Evolutionary conservation across 331 rosid genomes (phyloP).

Genomic region (Acacia concinna): DNA sequence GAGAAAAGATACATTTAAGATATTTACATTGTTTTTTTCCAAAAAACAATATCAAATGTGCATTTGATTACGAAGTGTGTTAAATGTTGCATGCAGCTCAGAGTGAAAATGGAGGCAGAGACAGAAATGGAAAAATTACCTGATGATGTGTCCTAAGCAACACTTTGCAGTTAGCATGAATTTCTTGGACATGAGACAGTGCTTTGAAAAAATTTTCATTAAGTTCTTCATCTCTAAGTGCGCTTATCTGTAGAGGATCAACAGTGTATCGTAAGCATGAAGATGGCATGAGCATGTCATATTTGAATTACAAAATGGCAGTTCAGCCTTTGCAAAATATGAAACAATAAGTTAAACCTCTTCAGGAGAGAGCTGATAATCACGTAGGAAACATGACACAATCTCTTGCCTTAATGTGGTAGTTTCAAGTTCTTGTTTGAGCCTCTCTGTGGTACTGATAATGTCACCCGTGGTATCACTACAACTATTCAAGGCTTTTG

Average conservation of each 20-base stretch:
- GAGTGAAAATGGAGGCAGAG: conserved; percentile 12
- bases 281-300: conserved; percentile 8
- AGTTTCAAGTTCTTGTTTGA: conserved; percentile 82
- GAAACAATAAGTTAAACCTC: conserved; percentile 55
- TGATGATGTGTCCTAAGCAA: conserved; percentile 95
- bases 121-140: conserved; percentile 44
- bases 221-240: conserved; percentile 85
- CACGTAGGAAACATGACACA: conserved; percentile 84
- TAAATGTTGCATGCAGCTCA: conserved; percentile 13
- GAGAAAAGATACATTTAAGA: not conserved
- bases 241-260: conserved; percentile 55
- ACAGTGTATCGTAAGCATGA: conserved; percentile 27
- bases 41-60: not conserved
- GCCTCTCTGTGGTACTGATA: conserved; percentile 85
- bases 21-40: not conserved
- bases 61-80: not conserved
- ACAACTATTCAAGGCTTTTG: conserved; percentile 75
- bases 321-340: conserved; percentile 21
- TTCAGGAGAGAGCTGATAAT: conserved; percentile 85
- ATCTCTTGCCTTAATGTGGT: conserved; percentile 89
- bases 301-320: conserved; percentile 19
- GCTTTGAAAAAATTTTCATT: conserved; percentile 87
- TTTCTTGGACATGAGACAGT: conserved; percentile 90
- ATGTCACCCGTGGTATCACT: conserved; percentile 88
- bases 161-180: conserved; percentile 89